Conservation (phyloP, 2,329 filamentous ascomycete genomes). For the Chrysosphaeria jannelii region DNA sequence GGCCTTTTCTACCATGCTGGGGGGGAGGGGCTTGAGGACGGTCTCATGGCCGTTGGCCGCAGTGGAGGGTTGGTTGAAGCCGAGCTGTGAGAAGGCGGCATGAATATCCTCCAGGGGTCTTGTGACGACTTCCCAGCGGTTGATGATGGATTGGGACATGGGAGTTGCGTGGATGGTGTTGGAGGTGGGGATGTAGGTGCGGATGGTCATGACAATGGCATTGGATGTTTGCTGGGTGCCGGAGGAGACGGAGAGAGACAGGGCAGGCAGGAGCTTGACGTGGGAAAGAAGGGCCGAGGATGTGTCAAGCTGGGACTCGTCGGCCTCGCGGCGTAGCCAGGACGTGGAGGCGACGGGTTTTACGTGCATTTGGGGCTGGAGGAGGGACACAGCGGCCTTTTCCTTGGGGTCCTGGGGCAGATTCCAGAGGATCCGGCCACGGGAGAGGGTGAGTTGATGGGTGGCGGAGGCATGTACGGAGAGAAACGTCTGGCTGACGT, state of each 20-base stretch:
- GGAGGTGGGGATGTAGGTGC: slow-evolving; percentile 22
- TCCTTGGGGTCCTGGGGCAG: slow-evolving; percentile 18
- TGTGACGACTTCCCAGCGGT: slow-evolving; percentile 53
- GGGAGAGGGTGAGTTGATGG: slow-evolving; percentile 43
- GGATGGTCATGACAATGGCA: slow-evolving; percentile 41
- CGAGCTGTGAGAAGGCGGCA: slow-evolving; percentile 47
- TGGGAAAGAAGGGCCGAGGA: slow-evolving; percentile 37
- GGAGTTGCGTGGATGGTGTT: slow-evolving; percentile 25
- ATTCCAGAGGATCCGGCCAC: slow-evolving; percentile 47
- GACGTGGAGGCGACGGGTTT: slow-evolving; percentile 25
- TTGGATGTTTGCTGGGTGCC: slow-evolving; percentile 19
- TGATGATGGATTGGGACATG: slow-evolving; percentile 41
- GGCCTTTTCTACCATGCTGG: slow-evolving; percentile 32
- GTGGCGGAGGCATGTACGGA: slow-evolving; percentile 32
- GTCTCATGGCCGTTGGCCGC: background rate
- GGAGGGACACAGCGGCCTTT: slow-evolving; percentile 17
- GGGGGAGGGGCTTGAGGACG: slow-evolving; percentile 30
- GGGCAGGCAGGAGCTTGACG: slow-evolving; percentile 39
- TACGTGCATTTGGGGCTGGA: slow-evolving; percentile 23
- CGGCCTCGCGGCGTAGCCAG: slow-evolving; percentile 18
- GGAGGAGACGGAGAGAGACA: slow-evolving; percentile 14
- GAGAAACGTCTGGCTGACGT: slow-evolving; percentile 37
- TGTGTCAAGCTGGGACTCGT: slow-evolving; percentile 14
- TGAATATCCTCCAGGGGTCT: slow-evolving; percentile 33
- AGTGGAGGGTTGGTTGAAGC: slow-evolving; percentile 10